Base-by-base conservation (phyloP, 176 grass and related monocot genomes). In the Raddia distichophylla region DNA sequence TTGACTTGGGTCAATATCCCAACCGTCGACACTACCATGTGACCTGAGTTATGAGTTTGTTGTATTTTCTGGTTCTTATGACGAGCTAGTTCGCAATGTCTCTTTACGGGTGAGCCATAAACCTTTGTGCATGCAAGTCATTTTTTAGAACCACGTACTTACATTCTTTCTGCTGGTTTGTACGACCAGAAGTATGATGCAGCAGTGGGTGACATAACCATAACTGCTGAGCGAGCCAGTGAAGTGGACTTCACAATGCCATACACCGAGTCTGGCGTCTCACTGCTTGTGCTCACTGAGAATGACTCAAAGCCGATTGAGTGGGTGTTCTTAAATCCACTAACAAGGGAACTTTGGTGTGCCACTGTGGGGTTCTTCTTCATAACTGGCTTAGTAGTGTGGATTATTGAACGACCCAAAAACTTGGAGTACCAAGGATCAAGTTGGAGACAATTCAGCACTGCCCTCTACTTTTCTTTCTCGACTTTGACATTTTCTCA, bases 261-360 rank as follows among this genome's bases (percentile, higher is more conserved):
- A 11, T 93, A 87, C 69, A 85, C 87, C 0, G 72, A 82, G 4
- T 93, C 91, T 2, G 87, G 91, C 11, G 76, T 82, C 7, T 84
- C 73, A 22, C 82, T 93, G 91, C 62, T 93, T 27, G 91, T 90
- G 33, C 62, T 60, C 5, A 27, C 66, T 7, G 53, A 82, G 79
- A 58, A 67, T 22, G 80, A 82, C 22, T 60, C 60, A 6, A 80
- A 81, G 12, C 68, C 81, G 19, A 80, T 76, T 67, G 55, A 78
- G 61, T 94, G 92, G 92, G 91, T 66, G 42, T 94, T 91, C 53
- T 54, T 91, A 54, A 45, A 70, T n/a, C 92, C 89, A 64, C 72
- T 94, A 10, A 91, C 80, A 7, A 91, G 69, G 53, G 80, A 60
- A 40, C 37, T 40, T 40, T 40, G 37, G 37, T 40, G 37, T 40